Percentiles rank a stretch among this genome's conserved stretches.
These are phyloP conservation scores for Pythium biforme DNA, from an alignment of 352 stramenopile species.

Conservation along the genomic window DNA sequence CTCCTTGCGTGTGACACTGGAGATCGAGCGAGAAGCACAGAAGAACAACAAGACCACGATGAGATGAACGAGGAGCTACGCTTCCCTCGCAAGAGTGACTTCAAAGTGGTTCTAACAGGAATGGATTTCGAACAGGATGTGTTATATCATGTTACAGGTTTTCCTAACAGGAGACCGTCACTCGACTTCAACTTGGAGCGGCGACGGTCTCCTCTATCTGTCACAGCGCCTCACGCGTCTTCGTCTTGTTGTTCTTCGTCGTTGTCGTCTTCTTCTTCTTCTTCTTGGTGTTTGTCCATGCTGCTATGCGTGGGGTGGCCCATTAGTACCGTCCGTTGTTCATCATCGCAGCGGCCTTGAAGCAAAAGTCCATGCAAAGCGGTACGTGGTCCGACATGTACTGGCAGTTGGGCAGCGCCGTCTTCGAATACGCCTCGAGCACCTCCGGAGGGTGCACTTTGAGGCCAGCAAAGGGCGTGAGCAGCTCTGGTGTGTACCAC, in stretches of 20 bases:
- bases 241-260: conserved; percentile 1
- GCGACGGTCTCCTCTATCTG: conserved; percentile 14
- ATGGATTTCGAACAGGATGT: conserved; percentile 3
- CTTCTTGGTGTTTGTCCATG: background rate
- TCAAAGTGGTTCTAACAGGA: conserved; percentile 9
- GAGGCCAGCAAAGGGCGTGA: conserved; percentile 92
- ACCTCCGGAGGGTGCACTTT: conserved; percentile 91
- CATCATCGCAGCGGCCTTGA: conserved; percentile 53
- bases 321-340: conserved; percentile 32
- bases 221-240: background rate
- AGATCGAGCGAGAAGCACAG: background rate
- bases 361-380: conserved; percentile 86
- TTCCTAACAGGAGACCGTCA: conserved; percentile 14
- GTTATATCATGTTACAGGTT: conserved; percentile 12
- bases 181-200: conserved; percentile 27
- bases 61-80: conserved; percentile 2
- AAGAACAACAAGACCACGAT: conserved; percentile 8
- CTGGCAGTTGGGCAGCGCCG: conserved; percentile 94
- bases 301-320: no score
- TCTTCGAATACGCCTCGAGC: conserved; percentile 86
- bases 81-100: conserved; percentile 21
- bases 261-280: background rate
- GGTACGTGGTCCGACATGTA: conserved; percentile 97
- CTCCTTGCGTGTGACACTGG: background rate
- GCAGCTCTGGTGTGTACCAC: conserved; percentile 94